A percentile compares a stretch with the other conserved stretches of the same genome.
These are phyloP conservation scores for Tillandsia fasciculata DNA, from an alignment of 176 grass and related monocot genomes.

Conservation along the genomic window DNA sequence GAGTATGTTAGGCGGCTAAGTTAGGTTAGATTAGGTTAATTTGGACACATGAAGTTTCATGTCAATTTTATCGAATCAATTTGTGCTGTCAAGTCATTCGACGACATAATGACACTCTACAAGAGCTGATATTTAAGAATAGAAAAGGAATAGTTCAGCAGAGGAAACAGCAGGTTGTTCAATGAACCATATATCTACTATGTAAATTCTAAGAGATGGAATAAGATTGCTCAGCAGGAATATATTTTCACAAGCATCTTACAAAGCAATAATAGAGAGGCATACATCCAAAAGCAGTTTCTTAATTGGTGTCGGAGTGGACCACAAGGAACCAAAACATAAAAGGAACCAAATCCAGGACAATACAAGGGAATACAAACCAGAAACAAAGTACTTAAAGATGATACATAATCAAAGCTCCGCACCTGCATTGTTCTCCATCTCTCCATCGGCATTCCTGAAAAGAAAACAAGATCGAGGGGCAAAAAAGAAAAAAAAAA, in stretches of 20 bases:
- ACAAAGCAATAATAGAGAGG: not conserved
- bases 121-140: no score
- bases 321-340: not conserved
- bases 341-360: not conserved
- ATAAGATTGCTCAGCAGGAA: not conserved
- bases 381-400: not conserved
- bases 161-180: no score
- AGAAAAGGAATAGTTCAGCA: no score
- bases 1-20: no score
- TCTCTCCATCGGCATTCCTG: not conserved
- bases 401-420: conserved; percentile 1
- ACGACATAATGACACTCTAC: no score
- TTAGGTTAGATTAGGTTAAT: no score
- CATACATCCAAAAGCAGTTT: conserved; percentile 5
- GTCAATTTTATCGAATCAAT: no score
- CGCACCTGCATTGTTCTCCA: not conserved
- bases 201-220: no score
- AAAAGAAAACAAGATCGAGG: not conserved
- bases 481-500: not conserved
- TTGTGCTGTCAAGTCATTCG: no score
- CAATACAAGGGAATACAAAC: not conserved
- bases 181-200: no score
- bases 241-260: not conserved
- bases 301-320: not conserved
- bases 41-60: no score